Base-by-base conservation (phyloP, 768 basidiomycete species). In the Rhodotorula babjevae region DNA sequence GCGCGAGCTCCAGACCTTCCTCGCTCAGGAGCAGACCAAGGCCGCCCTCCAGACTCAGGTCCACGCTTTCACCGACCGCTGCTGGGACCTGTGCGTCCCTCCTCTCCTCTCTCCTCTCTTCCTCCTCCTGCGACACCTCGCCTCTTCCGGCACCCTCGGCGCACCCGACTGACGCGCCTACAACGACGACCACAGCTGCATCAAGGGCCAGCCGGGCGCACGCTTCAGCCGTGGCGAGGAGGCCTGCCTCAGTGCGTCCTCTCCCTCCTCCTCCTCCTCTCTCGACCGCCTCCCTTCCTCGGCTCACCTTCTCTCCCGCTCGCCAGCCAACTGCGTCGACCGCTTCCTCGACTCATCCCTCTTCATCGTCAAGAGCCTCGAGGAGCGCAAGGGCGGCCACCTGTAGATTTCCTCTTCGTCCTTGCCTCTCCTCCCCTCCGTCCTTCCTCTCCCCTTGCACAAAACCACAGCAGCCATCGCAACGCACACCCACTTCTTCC, bases 261-360 rank as follows among this genome's bases (percentile, higher is more conserved):
- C 11, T 52, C 50, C 49, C 40, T 25, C 56, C 21, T 25, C 29
- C 21, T 63, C 56, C 27, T 14, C 40, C 62, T 19, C 33, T 23
- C 60, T 14, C 50, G 1, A 25, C 50, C 2, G 33, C n/a, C 36
- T 33, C 7, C 23, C 7, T 18, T 18, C 47, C 47, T 23, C 15
- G 3, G 5, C 31, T 23, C 11, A 49, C n/a, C 50, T 61, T 31
- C 29, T 49, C 9, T 8, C 10, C 31, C 25, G 25, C 8, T 19
- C 46, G 7, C 1, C n/a, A 72, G 83, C 85, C 65, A 93, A 94
- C 82, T 96, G 94, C 79, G 92, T 95, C 62, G 91, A 91, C 68
- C 85, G 93, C 69, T 97, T 96, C 83, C 83, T 97, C 77, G 94
- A 97, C 83, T 87, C 88, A 50, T 90, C 87, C 79, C 81, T 92